Percentiles rank a stretch among this genome's conserved stretches.
Evolutionary conservation across 139 green algal genomes (phyloP).

Genomic region (Eudorina sp.): DNA sequence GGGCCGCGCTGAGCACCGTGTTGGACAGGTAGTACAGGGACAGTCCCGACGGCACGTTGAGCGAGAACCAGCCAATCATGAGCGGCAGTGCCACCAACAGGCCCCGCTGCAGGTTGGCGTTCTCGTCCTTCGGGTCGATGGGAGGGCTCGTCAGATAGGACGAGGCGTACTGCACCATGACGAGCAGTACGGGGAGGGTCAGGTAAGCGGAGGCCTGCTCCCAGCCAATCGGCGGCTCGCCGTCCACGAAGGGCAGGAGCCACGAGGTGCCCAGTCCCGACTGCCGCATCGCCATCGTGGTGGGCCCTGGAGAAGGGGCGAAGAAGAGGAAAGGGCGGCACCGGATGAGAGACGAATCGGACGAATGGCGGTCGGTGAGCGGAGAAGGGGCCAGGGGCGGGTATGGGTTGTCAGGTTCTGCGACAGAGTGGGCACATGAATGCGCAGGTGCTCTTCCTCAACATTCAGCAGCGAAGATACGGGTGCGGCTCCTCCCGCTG

Average conservation of each 20-base stretch:
- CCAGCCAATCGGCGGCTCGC: constrained; percentile 94
- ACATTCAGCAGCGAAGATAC: too few species aligned
- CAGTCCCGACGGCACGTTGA: constrained; percentile 91
- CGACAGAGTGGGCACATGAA: too few species aligned
- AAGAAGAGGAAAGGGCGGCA: neutral
- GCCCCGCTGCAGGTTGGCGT: constrained; percentile 64
- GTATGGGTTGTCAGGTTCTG: too few species aligned
- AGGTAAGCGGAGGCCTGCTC: constrained; percentile 87
- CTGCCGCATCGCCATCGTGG: constrained; percentile 60
- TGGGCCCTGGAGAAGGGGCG: constrained; percentile 65
- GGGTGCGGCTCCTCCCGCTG: too few species aligned
- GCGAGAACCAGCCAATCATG: constrained; percentile 92
- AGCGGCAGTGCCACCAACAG: constrained; percentile 79
- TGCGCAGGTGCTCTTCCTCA: too few species aligned
- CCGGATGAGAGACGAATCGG: too few species aligned
- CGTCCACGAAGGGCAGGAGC: constrained; percentile 90
- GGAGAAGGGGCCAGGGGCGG: neutral
- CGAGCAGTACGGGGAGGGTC: constrained; percentile 91
- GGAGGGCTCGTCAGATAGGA: constrained; percentile 65
- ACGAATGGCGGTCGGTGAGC: too few species aligned
- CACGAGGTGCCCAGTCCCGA: constrained; percentile 74
- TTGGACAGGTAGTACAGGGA: constrained; percentile 95
- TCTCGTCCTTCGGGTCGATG: constrained; percentile 80
- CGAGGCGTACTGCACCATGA: constrained; percentile 60
- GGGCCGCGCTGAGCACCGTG: constrained; percentile 76